A percentile compares a stretch with the other conserved stretches of the same genome.
Conservation (phyloP, 2,329 filamentous ascomycete species). For the Xylariales sp. region DNA sequence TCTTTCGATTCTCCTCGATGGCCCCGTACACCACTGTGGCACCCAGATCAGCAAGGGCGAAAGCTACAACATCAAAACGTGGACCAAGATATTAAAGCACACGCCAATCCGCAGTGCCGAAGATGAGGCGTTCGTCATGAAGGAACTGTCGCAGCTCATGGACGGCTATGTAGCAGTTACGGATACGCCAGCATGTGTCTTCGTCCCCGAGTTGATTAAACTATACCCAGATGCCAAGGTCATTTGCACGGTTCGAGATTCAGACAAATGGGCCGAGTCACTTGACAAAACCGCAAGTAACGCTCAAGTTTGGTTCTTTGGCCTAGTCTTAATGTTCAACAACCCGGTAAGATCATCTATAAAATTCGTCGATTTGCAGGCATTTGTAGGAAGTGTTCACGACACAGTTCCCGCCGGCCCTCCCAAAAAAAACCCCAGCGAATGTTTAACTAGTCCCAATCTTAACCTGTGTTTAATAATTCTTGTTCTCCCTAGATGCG, state of each 20-base stretch:
- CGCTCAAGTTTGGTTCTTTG: slow-evolving; percentile 41
- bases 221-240: slow-evolving; percentile 49
- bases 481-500: slow-evolving; percentile 31
- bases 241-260: slow-evolving; percentile 46
- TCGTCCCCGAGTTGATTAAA: slow-evolving; percentile 46
- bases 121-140: slow-evolving; percentile 34
- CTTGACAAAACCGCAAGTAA: slow-evolving; percentile 40
- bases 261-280: slow-evolving; percentile 45
- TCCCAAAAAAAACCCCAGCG: too few species aligned
- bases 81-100: slow-evolving; percentile 39
- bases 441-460: not conserved
- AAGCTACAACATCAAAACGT: slow-evolving; percentile 39
- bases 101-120: slow-evolving; percentile 38
- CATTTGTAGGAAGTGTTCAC: not conserved
- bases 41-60: slow-evolving; percentile 42
- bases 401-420: not conserved
- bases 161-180: slow-evolving; percentile 48
- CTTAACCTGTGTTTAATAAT: slow-evolving; percentile 15
- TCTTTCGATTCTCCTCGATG: slow-evolving; percentile 44
- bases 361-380: not conserved
- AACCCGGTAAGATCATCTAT: slow-evolving; percentile 26
- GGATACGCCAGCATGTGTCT: slow-evolving; percentile 44
- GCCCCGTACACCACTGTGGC: slow-evolving; percentile 43
- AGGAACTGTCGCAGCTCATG: slow-evolving; percentile 35
- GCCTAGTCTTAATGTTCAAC: slow-evolving; percentile 36